Conservation (phyloP, 2,329 filamentous ascomycete genomes). For the Colletotrichum navitas region DNA sequence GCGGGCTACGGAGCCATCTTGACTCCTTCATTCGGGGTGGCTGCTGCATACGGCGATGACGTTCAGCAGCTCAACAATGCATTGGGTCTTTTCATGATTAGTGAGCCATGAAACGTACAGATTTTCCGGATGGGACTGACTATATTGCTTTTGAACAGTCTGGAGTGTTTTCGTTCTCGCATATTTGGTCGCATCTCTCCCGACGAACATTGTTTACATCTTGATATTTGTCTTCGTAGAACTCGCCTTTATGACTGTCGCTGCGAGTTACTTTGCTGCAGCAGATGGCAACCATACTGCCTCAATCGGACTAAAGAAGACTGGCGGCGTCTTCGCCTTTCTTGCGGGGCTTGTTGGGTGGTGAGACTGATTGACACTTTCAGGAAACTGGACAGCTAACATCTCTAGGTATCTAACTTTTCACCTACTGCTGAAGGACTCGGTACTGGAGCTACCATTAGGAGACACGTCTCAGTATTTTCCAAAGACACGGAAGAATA, state of each 20-base stretch:
- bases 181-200: conserved; percentile 45
- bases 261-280: conserved; percentile 46
- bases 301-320: conserved; percentile 44
- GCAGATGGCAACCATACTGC: conserved; percentile 44
- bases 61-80: conserved; percentile 46
- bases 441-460: conserved; percentile 44
- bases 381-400: background rate
- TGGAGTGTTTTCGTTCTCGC: conserved; percentile 47
- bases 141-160: conserved; percentile 28
- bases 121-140: background rate
- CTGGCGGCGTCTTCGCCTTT: conserved; percentile 46
- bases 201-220: conserved; percentile 46
- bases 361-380: conserved; percentile 27
- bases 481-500: conserved; percentile 40
- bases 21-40: conserved; percentile 46
- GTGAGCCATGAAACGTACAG: conserved; percentile 24
- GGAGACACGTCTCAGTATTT: conserved; percentile 47
- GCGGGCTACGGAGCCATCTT: conserved; percentile 46
- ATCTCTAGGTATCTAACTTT: conserved; percentile 46
- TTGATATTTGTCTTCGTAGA: conserved; percentile 46
- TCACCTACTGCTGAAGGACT: conserved; percentile 45
- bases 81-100: conserved; percentile 46
- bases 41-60: conserved; percentile 46
- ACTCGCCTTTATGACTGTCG: conserved; percentile 44
- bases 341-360: conserved; percentile 47